A percentile compares a stretch with the other conserved stretches of the same genome.
These are phyloP conservation scores for Solanum phureja DNA, from an alignment of 257 asterid species.

Conservation along the genomic window DNA sequence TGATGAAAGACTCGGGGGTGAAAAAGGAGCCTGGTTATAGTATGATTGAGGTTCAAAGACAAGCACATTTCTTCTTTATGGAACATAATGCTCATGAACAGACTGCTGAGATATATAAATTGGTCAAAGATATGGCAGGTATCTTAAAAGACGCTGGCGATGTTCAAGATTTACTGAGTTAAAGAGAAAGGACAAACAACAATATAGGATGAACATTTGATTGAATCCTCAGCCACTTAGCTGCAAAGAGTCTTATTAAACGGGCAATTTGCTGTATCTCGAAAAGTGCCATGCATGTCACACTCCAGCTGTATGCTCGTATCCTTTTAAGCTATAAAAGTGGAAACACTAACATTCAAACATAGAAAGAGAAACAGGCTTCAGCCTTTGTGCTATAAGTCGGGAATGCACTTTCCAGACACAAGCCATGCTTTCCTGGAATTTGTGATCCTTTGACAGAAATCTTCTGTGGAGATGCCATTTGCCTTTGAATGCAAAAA, in stretches of 20 bases:
- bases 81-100: constrained; percentile 72
- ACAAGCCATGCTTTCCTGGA: not conserved
- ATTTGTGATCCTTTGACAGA: not conserved
- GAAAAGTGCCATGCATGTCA: not conserved
- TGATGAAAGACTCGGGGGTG: constrained; percentile 76
- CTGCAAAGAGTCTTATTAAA: not conserved
- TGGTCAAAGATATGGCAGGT: constrained; percentile 39
- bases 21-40: constrained; percentile 87
- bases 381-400: not conserved
- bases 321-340: not conserved
- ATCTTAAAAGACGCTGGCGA: constrained; percentile 45
- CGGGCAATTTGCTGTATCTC: not conserved
- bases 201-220: not conserved
- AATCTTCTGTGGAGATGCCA: not conserved
- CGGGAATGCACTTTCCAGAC: not conserved
- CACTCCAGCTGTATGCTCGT: not conserved
- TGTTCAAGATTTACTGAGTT: constrained; percentile 30
- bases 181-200: constrained; percentile 4
- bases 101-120: constrained; percentile 36
- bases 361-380: not conserved
- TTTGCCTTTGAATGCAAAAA: not conserved
- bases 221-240: not conserved
- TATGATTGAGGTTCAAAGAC: constrained; percentile 81
- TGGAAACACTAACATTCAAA: not conserved
- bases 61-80: constrained; percentile 71